phyloP scores from a whole-genome alignment of 495 filamentous ascomycete species.

The Pseudomonodictys pantanalensis region DNA sequence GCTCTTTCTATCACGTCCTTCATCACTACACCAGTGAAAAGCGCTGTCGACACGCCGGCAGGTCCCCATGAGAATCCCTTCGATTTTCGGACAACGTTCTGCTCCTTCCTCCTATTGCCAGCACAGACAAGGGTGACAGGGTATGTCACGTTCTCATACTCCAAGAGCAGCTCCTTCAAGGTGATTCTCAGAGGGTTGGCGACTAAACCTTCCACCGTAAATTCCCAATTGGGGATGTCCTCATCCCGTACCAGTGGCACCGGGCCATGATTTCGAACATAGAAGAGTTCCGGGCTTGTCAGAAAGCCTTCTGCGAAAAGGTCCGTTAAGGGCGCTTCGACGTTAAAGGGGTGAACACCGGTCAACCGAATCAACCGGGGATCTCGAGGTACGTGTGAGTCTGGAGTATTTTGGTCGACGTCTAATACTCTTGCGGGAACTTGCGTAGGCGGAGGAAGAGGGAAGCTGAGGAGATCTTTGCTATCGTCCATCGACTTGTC shows the following conservation, averaged over 20 bases:
- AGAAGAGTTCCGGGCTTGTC: conserved; percentile 88
- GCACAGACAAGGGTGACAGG: conserved; percentile 92
- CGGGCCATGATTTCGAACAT: conserved; percentile 88
- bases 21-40: conserved; percentile 85
- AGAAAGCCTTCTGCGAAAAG: conserved; percentile 85
- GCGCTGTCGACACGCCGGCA: conserved; percentile 80
- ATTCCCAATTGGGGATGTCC: conserved; percentile 75
- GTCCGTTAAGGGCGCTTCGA: conserved; percentile 78
- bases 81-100: conserved; percentile 86
- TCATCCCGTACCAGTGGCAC: conserved; percentile 75
- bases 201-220: conserved; percentile 87
- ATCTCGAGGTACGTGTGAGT: conserved; percentile 82
- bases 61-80: conserved; percentile 97
- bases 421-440: conserved; percentile 62
- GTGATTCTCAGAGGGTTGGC: conserved; percentile 71
- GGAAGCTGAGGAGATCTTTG: conserved; percentile 40
- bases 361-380: conserved; percentile 83
- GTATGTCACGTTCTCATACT: conserved; percentile 81
- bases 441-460: conserved; percentile 69
- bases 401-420: conserved; percentile 78
- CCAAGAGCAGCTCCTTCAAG: conserved; percentile 66
- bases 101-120: conserved; percentile 90
- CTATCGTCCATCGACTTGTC: conserved; percentile 8
- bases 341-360: conserved; percentile 91
- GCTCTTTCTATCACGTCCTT: conserved; percentile 68